A percentile compares a stretch with the other conserved stretches of the same genome.
Conservation (phyloP, 805 yeast species). For the Starmerella stigmatis region DNA sequence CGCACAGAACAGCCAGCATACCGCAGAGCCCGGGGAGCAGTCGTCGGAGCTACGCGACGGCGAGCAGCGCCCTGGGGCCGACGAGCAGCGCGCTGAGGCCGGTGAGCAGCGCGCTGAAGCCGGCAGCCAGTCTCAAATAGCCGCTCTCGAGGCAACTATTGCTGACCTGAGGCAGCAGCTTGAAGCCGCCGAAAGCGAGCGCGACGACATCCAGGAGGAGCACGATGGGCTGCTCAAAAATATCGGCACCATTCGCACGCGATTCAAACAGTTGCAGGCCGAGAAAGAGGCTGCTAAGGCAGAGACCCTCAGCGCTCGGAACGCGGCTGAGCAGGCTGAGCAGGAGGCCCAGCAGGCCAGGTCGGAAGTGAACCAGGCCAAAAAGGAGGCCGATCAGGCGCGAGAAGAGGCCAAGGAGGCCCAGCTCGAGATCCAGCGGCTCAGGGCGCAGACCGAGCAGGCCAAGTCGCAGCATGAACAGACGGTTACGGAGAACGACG, state of each 20-base stretch:
- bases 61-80: too few relatives aligned
- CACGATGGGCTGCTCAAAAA: constrained; percentile 33
- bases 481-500: not conserved
- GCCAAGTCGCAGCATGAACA: not conserved
- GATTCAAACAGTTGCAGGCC: constrained; percentile 30
- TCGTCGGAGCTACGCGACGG: too few relatives aligned
- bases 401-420: not conserved
- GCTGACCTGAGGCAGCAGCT: constrained; percentile 10
- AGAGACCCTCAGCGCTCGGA: not conserved
- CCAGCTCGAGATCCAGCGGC: not conserved
- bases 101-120: not conserved
- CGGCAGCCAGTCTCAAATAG: too few relatives aligned
- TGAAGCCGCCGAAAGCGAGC: constrained; percentile 41
- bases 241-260: constrained; percentile 33
- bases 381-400: constrained; percentile 5
- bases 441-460: not conserved
- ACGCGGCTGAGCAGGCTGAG: constrained; percentile 1
- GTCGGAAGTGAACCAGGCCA: not conserved
- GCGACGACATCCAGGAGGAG: constrained; percentile 35
- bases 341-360: not conserved
- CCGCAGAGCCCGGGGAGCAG: too few relatives aligned
- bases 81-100: too few relatives aligned
- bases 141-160: not conserved
- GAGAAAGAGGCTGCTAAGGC: constrained; percentile 28
- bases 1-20: too few relatives aligned